phyloP scores from a whole-genome alignment of 768 basidiomycete species.

The Lactarius vividus region DNA sequence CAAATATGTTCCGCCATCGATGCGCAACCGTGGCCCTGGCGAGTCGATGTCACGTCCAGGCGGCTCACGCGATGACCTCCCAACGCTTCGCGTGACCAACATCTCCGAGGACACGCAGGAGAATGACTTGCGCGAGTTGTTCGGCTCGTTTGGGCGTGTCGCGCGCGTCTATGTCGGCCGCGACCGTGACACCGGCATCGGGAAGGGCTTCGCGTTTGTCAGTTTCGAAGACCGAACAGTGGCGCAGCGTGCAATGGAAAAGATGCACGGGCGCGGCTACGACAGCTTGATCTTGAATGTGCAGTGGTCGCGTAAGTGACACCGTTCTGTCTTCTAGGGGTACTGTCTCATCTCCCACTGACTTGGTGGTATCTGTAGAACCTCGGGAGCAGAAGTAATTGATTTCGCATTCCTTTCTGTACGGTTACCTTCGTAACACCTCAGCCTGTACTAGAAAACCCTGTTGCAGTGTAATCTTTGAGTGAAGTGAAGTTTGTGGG shows the following conservation, averaged over 20 bases:
- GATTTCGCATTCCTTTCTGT: constrained; percentile 8
- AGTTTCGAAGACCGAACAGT: constrained; percentile 81
- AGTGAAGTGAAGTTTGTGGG: background rate
- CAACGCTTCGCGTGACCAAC: constrained; percentile 96
- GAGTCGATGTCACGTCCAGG: constrained; percentile 34
- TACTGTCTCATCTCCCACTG: background rate
- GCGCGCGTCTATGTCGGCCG: constrained; percentile 91
- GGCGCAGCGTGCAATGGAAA: constrained; percentile 88
- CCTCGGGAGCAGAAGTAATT: constrained; percentile 38
- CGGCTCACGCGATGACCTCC: constrained; percentile 80
- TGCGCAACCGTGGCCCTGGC: constrained; percentile 29
- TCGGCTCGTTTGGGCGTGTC: constrained; percentile 80
- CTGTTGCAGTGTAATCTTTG: background rate
- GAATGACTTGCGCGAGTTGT: constrained; percentile 89
- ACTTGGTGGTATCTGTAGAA: constrained; percentile 31
- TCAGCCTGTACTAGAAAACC: background rate
- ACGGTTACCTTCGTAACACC: background rate
- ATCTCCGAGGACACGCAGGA: constrained; percentile 95
- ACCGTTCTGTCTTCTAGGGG: background rate
- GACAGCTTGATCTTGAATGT: constrained; percentile 82
- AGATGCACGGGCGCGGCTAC: constrained; percentile 88
- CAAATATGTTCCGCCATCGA: constrained; percentile 29
- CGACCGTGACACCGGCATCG: constrained; percentile 90
- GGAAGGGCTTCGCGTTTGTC: constrained; percentile 97
- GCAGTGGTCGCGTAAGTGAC: constrained; percentile 60